Conservation (phyloP, 1,284 basidiomycete species). For the Porogramme epimiltina region DNA sequence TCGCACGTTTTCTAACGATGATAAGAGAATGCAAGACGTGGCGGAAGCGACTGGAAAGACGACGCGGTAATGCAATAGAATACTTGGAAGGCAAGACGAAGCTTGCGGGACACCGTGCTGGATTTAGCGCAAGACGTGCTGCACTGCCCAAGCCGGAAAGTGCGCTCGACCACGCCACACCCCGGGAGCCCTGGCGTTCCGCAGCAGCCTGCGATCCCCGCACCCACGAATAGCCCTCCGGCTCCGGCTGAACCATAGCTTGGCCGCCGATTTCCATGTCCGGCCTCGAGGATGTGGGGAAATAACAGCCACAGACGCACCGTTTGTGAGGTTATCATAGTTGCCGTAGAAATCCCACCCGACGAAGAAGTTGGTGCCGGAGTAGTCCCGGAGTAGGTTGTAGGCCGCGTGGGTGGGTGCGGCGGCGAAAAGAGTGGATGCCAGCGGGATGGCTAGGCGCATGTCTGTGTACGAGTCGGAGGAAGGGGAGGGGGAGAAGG, state of each 20-base stretch:
- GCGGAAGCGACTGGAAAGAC: not conserved
- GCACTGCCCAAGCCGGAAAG: not conserved
- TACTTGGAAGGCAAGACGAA: not conserved
- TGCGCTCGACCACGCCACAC: too few relatives aligned
- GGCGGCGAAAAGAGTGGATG: conserved; percentile 18
- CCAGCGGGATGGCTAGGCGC: conserved; percentile 20
- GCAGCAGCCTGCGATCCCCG: too few relatives aligned
- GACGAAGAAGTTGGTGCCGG: conserved; percentile 49
- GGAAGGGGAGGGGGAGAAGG: not conserved
- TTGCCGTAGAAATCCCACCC: conserved; percentile 57
- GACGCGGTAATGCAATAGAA: not conserved
- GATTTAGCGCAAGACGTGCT: not conserved
- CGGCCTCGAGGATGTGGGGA: not conserved
- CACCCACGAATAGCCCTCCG: too few relatives aligned
- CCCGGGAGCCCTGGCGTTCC: too few relatives aligned
- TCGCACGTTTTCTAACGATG: not conserved
- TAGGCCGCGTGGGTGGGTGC: conserved; percentile 20
- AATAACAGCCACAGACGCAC: conserved; percentile 10
- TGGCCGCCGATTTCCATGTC: too few relatives aligned
- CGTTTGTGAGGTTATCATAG: conserved; percentile 51
- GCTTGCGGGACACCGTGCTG: not conserved
- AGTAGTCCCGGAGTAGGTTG: conserved; percentile 39
- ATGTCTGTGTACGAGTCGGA: conserved; percentile 4
- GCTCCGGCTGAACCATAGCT: too few relatives aligned
- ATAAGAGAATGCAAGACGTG: not conserved